A percentile compares a stretch with the other conserved stretches of the same genome.
These are phyloP conservation scores for Leishmania tropica DNA, from an alignment of 208 protist species.

Conservation along the genomic window DNA sequence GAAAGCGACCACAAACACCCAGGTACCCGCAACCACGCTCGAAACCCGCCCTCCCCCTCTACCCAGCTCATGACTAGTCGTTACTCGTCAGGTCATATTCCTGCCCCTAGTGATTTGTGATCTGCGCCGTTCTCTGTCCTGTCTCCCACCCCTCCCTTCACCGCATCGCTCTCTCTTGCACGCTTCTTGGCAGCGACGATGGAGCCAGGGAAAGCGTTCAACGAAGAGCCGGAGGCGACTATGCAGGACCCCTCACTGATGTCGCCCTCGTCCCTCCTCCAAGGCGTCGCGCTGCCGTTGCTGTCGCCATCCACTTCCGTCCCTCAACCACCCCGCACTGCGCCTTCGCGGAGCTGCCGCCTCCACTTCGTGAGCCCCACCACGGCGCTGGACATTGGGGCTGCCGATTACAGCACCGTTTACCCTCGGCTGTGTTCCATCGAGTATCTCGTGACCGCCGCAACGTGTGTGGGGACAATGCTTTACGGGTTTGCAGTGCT, in stretches of 20 bases:
- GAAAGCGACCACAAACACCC: too few species aligned
- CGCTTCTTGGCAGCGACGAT: not conserved
- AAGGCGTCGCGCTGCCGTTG: not conserved
- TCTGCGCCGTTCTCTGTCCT: not conserved
- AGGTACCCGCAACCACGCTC: too few species aligned
- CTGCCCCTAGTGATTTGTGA: not conserved
- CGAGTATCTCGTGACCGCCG: constrained; percentile 8
- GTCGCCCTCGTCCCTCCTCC: too few species aligned
- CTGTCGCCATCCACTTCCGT: not conserved
- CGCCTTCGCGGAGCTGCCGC: not conserved
- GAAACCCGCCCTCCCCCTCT: too few species aligned
- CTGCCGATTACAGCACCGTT: not conserved
- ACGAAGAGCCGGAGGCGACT: not conserved
- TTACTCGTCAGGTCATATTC: not conserved
- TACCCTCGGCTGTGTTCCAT: constrained; percentile 5
- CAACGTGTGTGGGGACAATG: not conserved
- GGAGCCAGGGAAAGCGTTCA: not conserved
- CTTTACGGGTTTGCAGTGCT: constrained; percentile 6
- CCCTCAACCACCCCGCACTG: not conserved
- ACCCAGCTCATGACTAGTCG: not conserved
- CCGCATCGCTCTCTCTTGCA: not conserved
- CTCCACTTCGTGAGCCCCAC: constrained; percentile 11
- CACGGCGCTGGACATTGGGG: constrained; percentile 2
- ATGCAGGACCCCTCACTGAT: not conserved
- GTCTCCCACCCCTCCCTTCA: too few species aligned